Evolutionary conservation across 2,329 filamentous ascomycete species (phyloP).

Genomic region (Phoma sp.): DNA sequence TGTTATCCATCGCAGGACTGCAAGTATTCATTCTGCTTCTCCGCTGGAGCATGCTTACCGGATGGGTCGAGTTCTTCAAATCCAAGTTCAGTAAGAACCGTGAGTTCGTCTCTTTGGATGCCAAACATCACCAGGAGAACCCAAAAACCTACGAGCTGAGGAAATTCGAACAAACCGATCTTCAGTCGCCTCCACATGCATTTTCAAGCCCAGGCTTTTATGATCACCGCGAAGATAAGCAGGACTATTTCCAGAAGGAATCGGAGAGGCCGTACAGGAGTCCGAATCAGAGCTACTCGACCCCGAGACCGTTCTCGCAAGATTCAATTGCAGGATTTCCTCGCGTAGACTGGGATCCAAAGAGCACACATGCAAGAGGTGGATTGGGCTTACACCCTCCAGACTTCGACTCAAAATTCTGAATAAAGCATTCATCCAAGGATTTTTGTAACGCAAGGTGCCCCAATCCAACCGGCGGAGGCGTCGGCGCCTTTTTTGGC

Average conservation of each 20-base stretch:
- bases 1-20: conserved; percentile 81
- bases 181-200: conserved; percentile 36
- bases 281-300: conserved; percentile 50
- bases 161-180: conserved; percentile 36
- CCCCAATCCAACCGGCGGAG: too few species aligned
- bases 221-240: conserved; percentile 35
- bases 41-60: conserved; percentile 81
- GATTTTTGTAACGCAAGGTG: too few species aligned
- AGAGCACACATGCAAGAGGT: conserved; percentile 46
- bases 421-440: conserved; percentile 17
- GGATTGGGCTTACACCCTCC: conserved; percentile 49
- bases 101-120: conserved; percentile 91
- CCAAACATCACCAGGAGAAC: conserved; percentile 51
- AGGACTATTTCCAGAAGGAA: conserved; percentile 46
- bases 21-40: conserved; percentile 84
- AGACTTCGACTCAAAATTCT: conserved; percentile 37
- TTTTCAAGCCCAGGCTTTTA: conserved; percentile 31
- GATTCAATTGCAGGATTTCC: conserved; percentile 19
- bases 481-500: too few species aligned
- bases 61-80: conserved; percentile 74
- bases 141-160: conserved; percentile 44
- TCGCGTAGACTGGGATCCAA: conserved; percentile 46
- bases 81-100: conserved; percentile 61
- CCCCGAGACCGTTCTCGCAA: conserved; percentile 47
- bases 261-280: conserved; percentile 47